Base-by-base conservation (phyloP, 148 eudicot species). In the Rhododendron ovatum region DNA sequence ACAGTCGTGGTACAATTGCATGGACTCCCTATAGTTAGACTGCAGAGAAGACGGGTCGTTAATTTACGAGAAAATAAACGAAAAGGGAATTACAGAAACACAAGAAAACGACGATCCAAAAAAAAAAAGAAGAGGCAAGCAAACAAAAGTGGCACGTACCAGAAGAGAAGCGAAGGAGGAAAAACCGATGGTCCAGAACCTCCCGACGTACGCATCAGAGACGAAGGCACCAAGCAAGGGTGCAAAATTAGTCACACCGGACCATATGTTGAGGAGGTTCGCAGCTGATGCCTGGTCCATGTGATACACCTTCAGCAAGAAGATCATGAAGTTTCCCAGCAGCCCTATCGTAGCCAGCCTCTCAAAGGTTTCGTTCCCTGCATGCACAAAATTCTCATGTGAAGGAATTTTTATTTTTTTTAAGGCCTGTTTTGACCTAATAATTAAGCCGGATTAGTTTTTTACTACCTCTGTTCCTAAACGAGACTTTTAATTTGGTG, bases 281-380 rank as follows among this genome's bases (percentile, higher is more conserved):
- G 95, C 90, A 17, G 99, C 97, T 3, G 86, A 67, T 22, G 92
- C 99, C 88, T 95, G 98, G 80, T 96, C 94, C 96, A 95, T 88
- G 69, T 95, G 95, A 89, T 91, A 94, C 86, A 89, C 86, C 8
- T 90, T 90, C 43, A 88, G 53, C 83, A 96, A 86, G 87, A 92
- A 96, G 69, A 96, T 93, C 91, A 89, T 90, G 84, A 96, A 94
- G 87, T 96, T 96, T 67, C 94, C 96, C 75, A 91, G 20, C 87
- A 96, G 22, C 74, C 98, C 98, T 57, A 95, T 87, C 17, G 96
- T 50, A 1, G 96, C 99, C 41, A 96, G 81, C 80, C 99, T 95
- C 86, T 96, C 99, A 76, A 91, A 94, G 39, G 99, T 94, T 81
- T 96, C 99, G 77, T 95, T 95, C 82, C 99, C 99, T 96, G 86